Evolutionary conservation across 2,329 filamentous ascomycete genomes (phyloP).

Genomic region (Aspergillus arachidicola): DNA sequence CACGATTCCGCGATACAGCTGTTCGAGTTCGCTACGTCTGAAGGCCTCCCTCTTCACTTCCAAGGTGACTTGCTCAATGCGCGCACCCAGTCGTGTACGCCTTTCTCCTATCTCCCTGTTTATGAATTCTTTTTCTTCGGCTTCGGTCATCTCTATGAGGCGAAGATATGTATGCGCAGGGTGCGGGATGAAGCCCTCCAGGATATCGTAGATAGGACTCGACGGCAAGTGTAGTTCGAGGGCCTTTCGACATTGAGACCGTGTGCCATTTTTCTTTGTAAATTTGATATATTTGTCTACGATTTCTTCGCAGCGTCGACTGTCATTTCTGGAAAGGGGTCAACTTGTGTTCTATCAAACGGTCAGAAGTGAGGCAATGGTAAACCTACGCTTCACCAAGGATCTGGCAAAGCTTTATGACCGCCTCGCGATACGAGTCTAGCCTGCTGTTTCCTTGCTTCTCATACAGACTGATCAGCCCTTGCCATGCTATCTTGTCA

Average conservation of each 20-base stretch:
- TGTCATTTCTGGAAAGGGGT: conserved; percentile 54
- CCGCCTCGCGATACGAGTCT: conserved; percentile 72
- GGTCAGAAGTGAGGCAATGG: no score
- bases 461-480: conserved; percentile 82
- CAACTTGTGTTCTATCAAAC: conserved; percentile 11
- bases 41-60: conserved; percentile 89
- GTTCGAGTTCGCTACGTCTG: conserved; percentile 72
- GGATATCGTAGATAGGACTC: conserved; percentile 75
- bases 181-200: conserved; percentile 81
- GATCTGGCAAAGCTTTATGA: conserved; percentile 72
- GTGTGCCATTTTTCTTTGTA: conserved; percentile 71
- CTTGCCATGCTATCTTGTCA: conserved; percentile 88
- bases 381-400: conserved; percentile 64
- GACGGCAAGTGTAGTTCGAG: conserved; percentile 76
- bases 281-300: conserved; percentile 80
- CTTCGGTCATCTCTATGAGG: conserved; percentile 80
- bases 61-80: conserved; percentile 76
- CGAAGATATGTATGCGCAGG: conserved; percentile 79
- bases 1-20: conserved; percentile 79
- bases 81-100: conserved; percentile 82
- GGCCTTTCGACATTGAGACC: conserved; percentile 73
- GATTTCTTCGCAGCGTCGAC: conserved; percentile 60
- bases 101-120: conserved; percentile 89
- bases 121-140: conserved; percentile 84
- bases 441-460: conserved; percentile 71